Conservation (phyloP, 495 filamentous ascomycete genomes). For the Aspergillus incahuasiensis region DNA sequence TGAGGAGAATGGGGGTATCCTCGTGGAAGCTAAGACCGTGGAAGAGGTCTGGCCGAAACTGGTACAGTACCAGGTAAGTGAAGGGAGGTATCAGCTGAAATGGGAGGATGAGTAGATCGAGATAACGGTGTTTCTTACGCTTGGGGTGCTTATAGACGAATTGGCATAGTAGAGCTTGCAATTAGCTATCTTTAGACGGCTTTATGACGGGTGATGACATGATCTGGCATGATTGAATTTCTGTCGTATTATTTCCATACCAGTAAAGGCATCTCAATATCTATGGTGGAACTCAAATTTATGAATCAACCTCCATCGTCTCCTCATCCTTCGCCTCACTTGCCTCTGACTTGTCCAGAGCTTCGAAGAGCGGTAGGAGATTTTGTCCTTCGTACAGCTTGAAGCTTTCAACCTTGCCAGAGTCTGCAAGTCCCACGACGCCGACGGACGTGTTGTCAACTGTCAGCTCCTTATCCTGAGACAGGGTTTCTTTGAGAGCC, state of each 20-base stretch:
- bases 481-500: slow-evolving; percentile 91
- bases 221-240: not conserved
- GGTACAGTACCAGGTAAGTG: slow-evolving; percentile 67
- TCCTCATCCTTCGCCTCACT: slow-evolving; percentile 60
- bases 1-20: slow-evolving; percentile 60
- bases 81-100: slow-evolving; percentile 70
- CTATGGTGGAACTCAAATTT: slow-evolving; percentile 37
- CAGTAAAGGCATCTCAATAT: slow-evolving; percentile 27
- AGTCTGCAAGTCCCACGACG: slow-evolving; percentile 63
- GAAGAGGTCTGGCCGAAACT: slow-evolving; percentile 68
- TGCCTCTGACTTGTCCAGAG: slow-evolving; percentile 66
- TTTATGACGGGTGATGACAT: slow-evolving; percentile 1
- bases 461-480: slow-evolving; percentile 95
- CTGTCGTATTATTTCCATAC: not conserved
- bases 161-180: not conserved
- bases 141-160: not conserved
- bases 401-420: slow-evolving; percentile 67
- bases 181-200: not conserved
- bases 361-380: slow-evolving; percentile 61
- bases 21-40: slow-evolving; percentile 67
- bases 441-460: slow-evolving; percentile 93
- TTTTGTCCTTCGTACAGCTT: slow-evolving; percentile 88
- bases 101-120: slow-evolving; percentile 63
- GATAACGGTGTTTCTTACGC: not conserved
- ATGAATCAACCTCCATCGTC: slow-evolving; percentile 81